Evolutionary conservation across 345 rosid genomes (phyloP), one percentile per base, ranked within the genome.

Genomic region (Odontarrhena argentea): DNA sequence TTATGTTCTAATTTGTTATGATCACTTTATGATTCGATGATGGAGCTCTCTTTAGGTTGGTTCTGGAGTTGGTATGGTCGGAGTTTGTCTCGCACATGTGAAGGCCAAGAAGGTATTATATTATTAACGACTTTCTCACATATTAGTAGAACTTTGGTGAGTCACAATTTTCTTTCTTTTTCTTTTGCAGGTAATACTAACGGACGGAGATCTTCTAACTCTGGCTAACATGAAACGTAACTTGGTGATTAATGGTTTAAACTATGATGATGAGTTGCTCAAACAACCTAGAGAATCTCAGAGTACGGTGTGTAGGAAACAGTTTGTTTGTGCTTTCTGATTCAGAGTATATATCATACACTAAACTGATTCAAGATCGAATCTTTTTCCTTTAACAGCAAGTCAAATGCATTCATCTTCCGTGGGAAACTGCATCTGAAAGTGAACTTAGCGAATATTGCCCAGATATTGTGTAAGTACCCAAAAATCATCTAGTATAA

Each of bases 1-100:
- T 68, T 52, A 40, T 13, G 8, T 45, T 54, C 46, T 60, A 63
- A 45, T 60, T 49, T 26, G 3, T 18, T 35, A 9, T 47, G 24
- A 7, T 60, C 40, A 26, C 24, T 69, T 64, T 8, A 1, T 65
- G 34, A 58, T 62, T 80, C 10, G 35, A 12, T 71, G 52, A 12
- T 71, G 52, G 71, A 59, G 24, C 34, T 26, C 9, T 46, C 12
- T 53, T 48, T 81, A 93, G 98, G 85, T 93, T 65, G 98, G 98
- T 73, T 87, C 92, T 11, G 97, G 98, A 65, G 96, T 84, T 78
- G 97, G 96, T 41, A 60, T 88, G 80, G 85, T 86, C 52, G 96
- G 97, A 69, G 71, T 90, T 63, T 87, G 94, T 52, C 97, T 93
- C 41, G 82, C 92, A 36, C 90, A 84, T 62, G 85, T 84, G 14